These are phyloP conservation scores for Trametes polyzona DNA, from an alignment of 1,284 basidiomycete species.

Conservation along the genomic window DNA sequence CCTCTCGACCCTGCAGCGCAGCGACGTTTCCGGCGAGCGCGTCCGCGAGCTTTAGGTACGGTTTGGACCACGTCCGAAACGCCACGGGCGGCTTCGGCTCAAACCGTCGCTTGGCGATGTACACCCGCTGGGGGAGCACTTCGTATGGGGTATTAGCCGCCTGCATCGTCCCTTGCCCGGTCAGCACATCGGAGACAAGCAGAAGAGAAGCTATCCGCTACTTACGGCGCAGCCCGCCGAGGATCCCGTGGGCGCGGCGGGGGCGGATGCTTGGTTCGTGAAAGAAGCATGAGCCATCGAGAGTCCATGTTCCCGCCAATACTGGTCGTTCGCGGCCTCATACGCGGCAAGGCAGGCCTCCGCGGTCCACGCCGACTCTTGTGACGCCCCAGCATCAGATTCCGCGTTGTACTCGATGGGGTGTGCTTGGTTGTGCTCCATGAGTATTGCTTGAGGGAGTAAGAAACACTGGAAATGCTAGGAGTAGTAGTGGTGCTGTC, in stretches of 20 bases:
- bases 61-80: constrained; percentile 9
- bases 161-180: neutral
- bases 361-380: neutral
- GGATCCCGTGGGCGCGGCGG: neutral
- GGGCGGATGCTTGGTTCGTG: neutral
- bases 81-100: constrained; percentile 5
- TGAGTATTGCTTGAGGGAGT: neutral
- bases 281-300: constrained; percentile 5
- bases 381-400: neutral
- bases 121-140: constrained; percentile 13
- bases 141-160: neutral
- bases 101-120: constrained; percentile 15
- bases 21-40: constrained; percentile 5
- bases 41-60: constrained; percentile 18
- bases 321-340: constrained; percentile 10
- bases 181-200: neutral
- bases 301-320: constrained; percentile 11
- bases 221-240: neutral
- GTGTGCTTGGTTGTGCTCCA: neutral
- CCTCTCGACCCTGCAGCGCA: constrained; percentile 6
- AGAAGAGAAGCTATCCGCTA: neutral
- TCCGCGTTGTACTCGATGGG: neutral
- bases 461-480: neutral
- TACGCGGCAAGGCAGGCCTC: constrained; percentile 7
- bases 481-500: neutral